A percentile compares a stretch with the other conserved stretches of the same genome.
Conservation (phyloP, 192 early-diverging fungal species). For the Phycomyces blakesleeanus region DNA sequence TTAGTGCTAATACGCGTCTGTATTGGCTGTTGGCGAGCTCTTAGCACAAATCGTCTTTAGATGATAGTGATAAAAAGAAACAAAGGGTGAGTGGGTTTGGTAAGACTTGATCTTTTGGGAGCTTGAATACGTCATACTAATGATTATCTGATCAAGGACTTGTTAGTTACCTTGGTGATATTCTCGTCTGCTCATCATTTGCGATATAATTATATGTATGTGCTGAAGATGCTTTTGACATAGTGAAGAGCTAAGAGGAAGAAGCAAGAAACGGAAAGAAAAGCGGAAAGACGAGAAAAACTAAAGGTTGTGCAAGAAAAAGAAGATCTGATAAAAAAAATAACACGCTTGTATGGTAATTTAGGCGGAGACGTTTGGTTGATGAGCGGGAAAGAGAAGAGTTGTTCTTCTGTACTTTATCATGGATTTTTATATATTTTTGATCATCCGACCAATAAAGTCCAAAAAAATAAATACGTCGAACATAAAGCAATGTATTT, state of each 20-base stretch:
- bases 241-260: neutral
- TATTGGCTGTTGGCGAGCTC: constrained; percentile 26
- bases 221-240: neutral
- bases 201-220: neutral
- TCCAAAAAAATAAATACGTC: neutral
- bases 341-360: no score
- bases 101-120: neutral
- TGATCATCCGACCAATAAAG: neutral
- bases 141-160: neutral
- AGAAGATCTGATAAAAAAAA: constrained; percentile 3
- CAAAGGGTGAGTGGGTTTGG: neutral
- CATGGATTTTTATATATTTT: neutral
- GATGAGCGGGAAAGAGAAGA: neutral
- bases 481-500: no score
- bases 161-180: neutral
- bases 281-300: no score
- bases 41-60: neutral
- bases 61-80: neutral
- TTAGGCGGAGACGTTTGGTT: no score
- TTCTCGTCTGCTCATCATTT: neutral
- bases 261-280: no score
- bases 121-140: neutral
- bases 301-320: neutral
- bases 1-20: constrained; percentile 26
- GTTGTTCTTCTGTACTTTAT: neutral